Base-by-base conservation (phyloP, 2,329 filamentous ascomycete species). In the Aspergillus aculeatus region DNA sequence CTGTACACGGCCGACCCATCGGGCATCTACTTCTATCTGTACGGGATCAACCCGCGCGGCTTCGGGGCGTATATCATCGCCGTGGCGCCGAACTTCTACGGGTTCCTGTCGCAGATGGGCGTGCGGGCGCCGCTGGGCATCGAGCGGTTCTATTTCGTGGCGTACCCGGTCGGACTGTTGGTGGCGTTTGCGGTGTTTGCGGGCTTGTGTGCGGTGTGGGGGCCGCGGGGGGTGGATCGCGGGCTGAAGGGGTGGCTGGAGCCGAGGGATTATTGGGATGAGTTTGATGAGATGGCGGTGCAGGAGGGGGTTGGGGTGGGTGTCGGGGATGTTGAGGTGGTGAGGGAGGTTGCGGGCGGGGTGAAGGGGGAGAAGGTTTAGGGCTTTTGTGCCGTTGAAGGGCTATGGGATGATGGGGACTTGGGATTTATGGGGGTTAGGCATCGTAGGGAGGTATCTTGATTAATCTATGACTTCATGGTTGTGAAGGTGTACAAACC, bases 101-200 rank as follows among this genome's bases (percentile, higher is more conserved):
- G 76, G 1, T 80, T 80, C 50, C 65, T 79, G 2, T 70, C 75
- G 58, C 49, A 58, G 23, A 75, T 79, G 71, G 78, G 77, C 1
- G 74, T 80, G 4, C 54, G 58, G 19, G 67, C 63, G 0, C 76
- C 77, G 1, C 4, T 71, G 0, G 72, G 71, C 0, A 66, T 67
- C 19, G 29, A 63, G 50, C 52, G 71, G 16, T 85, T 86, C 70
- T 86, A 87, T 65, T 84, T 84, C 61, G 75, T 87, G 24, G 83
- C 84, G 0, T 83, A 81, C 57, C 80, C 81, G 64, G 82, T 85
- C 5, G 80, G 81, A 3, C 77, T 87, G 57, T 19, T 69, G 4
- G 53, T 69, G 23, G 61, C 62, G 0, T 67, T 67, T 24, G 53
- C 38, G 0, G 55, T 64, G 10, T 70, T 68, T 56, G 66, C 59